Evolutionary conservation across 2,329 filamentous ascomycete genomes (phyloP).

Genomic region (Allantophomopsis cytisporea): DNA sequence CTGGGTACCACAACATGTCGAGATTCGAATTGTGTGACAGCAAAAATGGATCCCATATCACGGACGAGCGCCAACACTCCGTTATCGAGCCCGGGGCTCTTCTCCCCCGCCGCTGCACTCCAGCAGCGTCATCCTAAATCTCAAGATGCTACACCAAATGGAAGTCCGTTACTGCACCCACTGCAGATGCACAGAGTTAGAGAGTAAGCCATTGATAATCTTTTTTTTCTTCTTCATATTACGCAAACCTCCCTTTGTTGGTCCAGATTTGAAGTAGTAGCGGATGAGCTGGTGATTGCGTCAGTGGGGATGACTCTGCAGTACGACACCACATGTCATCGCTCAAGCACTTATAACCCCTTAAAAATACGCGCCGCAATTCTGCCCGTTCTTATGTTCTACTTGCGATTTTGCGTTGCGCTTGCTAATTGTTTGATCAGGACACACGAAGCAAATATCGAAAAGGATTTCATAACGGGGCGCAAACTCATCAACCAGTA

Average conservation of each 20-base stretch:
- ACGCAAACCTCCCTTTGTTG: constrained; percentile 3
- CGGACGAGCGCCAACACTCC: constrained; percentile 36
- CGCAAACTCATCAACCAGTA: constrained; percentile 97
- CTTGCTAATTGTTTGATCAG: constrained; percentile 24
- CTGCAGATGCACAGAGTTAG: constrained; percentile 60
- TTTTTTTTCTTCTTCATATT: no score
- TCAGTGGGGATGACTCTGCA: background rate
- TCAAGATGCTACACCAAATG: constrained; percentile 32
- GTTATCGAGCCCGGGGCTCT: constrained; percentile 46
- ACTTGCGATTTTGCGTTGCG: background rate
- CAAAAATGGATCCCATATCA: constrained; percentile 17
- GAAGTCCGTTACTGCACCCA: constrained; percentile 55
- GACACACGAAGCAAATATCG: constrained; percentile 83
- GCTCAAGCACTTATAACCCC: background rate
- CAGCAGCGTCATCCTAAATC: constrained; percentile 17
- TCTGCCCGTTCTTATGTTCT: background rate
- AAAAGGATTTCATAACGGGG: constrained; percentile 77
- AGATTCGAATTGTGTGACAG: background rate
- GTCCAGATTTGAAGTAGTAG: no score
- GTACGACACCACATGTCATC: background rate
- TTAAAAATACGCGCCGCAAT: background rate
- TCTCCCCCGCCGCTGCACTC: constrained; percentile 32
- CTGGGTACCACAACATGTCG: constrained; percentile 1
- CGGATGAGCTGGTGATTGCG: background rate
- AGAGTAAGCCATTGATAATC: constrained; percentile 43